Evolutionary conservation across 768 basidiomycete species (phyloP).

Genomic region (Mycena amicta): DNA sequence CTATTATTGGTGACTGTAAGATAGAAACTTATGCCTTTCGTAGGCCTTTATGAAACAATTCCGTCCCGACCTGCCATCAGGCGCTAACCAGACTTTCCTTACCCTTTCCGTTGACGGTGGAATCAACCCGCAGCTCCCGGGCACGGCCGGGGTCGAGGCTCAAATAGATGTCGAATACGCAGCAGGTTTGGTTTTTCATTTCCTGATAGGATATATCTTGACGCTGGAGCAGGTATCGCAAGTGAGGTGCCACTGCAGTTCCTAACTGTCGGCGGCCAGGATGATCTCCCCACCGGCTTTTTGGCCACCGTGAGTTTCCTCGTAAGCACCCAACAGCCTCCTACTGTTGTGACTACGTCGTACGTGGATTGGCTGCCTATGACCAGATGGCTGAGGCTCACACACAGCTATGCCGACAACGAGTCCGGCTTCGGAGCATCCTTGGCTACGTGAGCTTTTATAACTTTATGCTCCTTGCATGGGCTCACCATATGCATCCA

Average conservation of each 20-base stretch:
- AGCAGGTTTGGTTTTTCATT: conserved; percentile 30
- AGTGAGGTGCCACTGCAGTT: conserved; percentile 31
- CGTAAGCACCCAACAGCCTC: conserved; percentile 51
- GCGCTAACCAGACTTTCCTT: conserved; percentile 19
- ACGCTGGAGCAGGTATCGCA: conserved; percentile 39
- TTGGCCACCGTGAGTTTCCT: conserved; percentile 34
- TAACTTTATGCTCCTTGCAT: conserved; percentile 42
- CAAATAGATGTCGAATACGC: conserved; percentile 14
- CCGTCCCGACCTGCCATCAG: conserved; percentile 6
- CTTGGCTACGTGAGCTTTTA: conserved; percentile 36
- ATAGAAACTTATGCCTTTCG: background rate
- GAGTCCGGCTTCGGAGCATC: conserved; percentile 24
- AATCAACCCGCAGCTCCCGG: conserved; percentile 16
- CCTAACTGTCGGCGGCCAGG: conserved; percentile 45
- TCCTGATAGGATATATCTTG: conserved; percentile 39
- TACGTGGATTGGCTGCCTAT: conserved; percentile 17
- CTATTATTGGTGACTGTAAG: background rate
- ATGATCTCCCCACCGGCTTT: conserved; percentile 46
- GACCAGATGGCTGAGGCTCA: background rate
- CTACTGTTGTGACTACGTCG: conserved; percentile 50
- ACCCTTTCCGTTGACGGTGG: conserved; percentile 19
- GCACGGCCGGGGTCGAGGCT: conserved; percentile 15
- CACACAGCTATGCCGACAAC: conserved; percentile 2
- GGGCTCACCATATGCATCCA: conserved; percentile 41
- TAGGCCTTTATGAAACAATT: conserved; percentile 19